These are phyloP conservation scores for Aspergillus costaricaensis DNA, from an alignment of 2,329 filamentous ascomycete species.

Conservation along the genomic window DNA sequence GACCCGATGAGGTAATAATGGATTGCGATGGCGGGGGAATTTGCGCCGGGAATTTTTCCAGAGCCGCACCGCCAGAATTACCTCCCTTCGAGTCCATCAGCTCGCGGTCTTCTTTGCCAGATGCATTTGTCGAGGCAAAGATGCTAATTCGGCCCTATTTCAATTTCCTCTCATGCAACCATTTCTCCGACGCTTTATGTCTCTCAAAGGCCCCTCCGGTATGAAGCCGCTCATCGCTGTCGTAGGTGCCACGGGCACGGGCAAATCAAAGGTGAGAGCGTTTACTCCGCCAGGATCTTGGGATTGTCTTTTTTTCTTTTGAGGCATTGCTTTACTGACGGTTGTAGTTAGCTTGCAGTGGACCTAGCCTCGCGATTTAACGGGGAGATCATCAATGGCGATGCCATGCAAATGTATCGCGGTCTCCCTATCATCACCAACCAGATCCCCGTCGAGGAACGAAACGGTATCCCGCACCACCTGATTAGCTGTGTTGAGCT, in stretches of 20 bases:
- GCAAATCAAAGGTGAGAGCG: conserved; percentile 77
- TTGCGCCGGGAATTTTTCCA: background rate
- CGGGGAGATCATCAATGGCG: conserved; percentile 94
- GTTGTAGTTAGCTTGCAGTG: conserved; percentile 71
- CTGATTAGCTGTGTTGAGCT: conserved; percentile 77
- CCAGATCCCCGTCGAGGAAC: conserved; percentile 76
- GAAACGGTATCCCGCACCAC: conserved; percentile 81
- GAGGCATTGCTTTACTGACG: conserved; percentile 25
- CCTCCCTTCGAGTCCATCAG: background rate
- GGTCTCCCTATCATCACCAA: conserved; percentile 95
- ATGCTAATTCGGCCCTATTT: conserved; percentile 12
- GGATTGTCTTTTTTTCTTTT: background rate
- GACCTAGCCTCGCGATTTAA: conserved; percentile 80
- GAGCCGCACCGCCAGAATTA: background rate
- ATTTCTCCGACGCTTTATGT: conserved; percentile 26
- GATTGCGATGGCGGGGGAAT: no score
- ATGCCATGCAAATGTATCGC: conserved; percentile 96
- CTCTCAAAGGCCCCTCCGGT: conserved; percentile 22
- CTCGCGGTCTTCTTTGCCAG: background rate
- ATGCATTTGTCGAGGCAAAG: conserved; percentile 10
- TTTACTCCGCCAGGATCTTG: background rate
- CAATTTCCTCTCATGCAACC: conserved; percentile 28
- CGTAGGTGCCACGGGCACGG: conserved; percentile 87
- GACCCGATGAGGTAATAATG: conserved; percentile 1
- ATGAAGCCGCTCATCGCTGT: conserved; percentile 71